Conservation (phyloP, 2,329 filamentous ascomycete species). For the Arthroderma sp. region DNA sequence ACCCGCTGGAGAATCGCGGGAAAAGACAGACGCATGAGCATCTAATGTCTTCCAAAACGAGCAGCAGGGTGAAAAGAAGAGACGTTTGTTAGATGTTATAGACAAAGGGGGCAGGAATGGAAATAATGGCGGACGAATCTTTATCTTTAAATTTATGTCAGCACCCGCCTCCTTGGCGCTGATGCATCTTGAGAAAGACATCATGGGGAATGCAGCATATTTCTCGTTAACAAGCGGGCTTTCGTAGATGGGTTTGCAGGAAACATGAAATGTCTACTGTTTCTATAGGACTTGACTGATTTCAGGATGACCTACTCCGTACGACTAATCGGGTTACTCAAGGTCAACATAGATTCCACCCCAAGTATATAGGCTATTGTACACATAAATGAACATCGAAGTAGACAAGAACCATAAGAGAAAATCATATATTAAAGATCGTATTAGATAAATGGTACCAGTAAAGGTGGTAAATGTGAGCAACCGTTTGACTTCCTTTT, state of each 20-base stretch:
- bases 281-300: neutral
- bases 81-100: neutral
- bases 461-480: slow-evolving; percentile 1
- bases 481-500: neutral
- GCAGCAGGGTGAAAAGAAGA: neutral
- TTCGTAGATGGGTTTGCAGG: neutral
- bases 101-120: neutral
- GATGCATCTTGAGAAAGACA: neutral
- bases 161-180: neutral
- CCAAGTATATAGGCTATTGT: neutral
- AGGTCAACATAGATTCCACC: neutral
- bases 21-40: slow-evolving; percentile 36
- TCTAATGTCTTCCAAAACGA: neutral
- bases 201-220: neutral
- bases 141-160: neutral
- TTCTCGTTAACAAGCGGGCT: neutral
- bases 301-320: neutral
- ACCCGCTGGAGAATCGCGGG: slow-evolving; percentile 36
- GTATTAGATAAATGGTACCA: slow-evolving; percentile 1
- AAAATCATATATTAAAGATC: slow-evolving; percentile 2
- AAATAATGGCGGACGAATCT: neutral
- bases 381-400: neutral
- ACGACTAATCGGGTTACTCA: neutral
- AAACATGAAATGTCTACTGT: neutral
- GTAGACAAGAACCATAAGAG: neutral